Evolutionary conservation across 2,329 filamentous ascomycete species (phyloP).

Genomic region (Alternaria triticina): DNA sequence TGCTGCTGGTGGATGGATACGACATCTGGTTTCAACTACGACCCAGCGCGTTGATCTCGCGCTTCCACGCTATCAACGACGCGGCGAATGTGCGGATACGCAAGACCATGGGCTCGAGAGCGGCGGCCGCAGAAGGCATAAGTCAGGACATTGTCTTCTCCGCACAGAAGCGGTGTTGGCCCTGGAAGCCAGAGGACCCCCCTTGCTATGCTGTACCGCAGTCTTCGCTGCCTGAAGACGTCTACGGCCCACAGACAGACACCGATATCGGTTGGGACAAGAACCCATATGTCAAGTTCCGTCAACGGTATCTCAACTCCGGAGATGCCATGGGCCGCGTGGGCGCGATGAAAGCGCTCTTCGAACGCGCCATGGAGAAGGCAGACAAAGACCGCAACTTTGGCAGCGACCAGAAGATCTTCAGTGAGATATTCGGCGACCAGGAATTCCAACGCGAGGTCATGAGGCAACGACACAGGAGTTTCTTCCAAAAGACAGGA

Average conservation of each 20-base stretch:
- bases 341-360: not conserved
- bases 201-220: not conserved
- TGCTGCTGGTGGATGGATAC: constrained; percentile 1
- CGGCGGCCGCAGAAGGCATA: not conserved
- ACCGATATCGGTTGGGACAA: not conserved
- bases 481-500: not conserved
- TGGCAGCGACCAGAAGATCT: constrained; percentile 1
- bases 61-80: constrained; percentile 1
- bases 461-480: not conserved
- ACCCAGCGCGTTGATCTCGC: not conserved
- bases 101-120: not conserved
- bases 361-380: not conserved
- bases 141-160: not conserved
- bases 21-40: constrained; percentile 5
- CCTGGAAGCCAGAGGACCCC: not conserved
- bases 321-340: constrained; percentile 1
- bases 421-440: not conserved
- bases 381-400: not conserved
- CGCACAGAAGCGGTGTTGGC: constrained; percentile 1
- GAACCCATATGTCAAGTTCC: not conserved
- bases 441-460: not conserved
- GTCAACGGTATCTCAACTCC: constrained; percentile 1
- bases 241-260: not conserved
- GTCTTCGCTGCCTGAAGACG: not conserved
- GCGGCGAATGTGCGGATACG: not conserved